phyloP scores from a whole-genome alignment of 1,139 yeast genomes.

The Casaregolazyma suthepensis region DNA sequence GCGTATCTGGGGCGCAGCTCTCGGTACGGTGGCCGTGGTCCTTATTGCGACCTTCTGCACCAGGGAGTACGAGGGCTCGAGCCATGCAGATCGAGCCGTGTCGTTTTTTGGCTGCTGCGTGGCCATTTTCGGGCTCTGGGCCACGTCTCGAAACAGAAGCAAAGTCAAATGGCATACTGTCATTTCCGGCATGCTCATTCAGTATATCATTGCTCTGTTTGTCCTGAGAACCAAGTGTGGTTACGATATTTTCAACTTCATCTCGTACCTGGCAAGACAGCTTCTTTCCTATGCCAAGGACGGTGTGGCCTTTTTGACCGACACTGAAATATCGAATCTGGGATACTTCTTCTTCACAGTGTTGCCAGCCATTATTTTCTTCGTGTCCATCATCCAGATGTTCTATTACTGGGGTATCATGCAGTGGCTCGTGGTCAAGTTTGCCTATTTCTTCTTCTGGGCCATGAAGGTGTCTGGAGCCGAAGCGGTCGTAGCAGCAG shows the following conservation, averaged over 20 bases:
- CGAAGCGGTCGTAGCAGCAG: conserved; percentile 64
- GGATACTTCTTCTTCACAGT: conserved; percentile 55
- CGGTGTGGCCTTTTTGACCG: conserved; percentile 58
- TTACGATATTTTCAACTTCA: conserved; percentile 58
- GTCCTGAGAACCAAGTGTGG: conserved; percentile 58
- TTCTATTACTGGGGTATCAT: conserved; percentile 56
- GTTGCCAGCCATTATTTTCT: conserved; percentile 58
- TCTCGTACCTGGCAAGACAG: conserved; percentile 53
- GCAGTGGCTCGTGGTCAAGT: conserved; percentile 58
- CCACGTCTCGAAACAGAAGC: conserved; percentile 44
- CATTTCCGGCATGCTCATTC: conserved; percentile 57
- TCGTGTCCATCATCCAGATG: conserved; percentile 58
- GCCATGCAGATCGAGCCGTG: conserved; percentile 49
- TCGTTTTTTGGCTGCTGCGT: conserved; percentile 55
- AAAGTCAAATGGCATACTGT: conserved; percentile 57
- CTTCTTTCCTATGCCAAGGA: conserved; percentile 55
- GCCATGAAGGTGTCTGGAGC: conserved; percentile 57
- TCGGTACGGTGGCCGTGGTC: conserved; percentile 43
- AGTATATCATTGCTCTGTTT: conserved; percentile 55
- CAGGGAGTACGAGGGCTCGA: conserved; percentile 42
- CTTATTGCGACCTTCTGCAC: conserved; percentile 55
- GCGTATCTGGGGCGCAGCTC: conserved; percentile 42
- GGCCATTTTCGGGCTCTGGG: conserved; percentile 42
- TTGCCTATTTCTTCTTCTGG: conserved; percentile 59
- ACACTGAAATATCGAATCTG: conserved; percentile 35